Evolutionary conservation across 1,284 basidiomycete species (phyloP).

Genomic region (Agaricales sp.): DNA sequence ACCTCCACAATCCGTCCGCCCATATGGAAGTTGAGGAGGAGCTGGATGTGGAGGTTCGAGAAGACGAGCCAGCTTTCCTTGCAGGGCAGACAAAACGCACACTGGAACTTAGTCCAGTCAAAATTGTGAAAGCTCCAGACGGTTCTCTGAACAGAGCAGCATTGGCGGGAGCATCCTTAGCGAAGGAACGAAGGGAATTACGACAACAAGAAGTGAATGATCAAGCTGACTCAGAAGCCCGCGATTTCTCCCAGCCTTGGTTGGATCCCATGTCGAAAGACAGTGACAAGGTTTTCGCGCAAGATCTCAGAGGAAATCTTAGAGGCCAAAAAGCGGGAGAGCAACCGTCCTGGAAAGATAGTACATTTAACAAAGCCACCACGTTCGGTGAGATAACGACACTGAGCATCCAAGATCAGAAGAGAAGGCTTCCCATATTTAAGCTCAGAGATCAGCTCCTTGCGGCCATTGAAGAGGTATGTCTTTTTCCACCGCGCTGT

Average conservation of each 20-base stretch:
- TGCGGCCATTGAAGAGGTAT: constrained; percentile 83
- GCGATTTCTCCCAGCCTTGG: constrained; percentile 94
- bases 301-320: constrained; percentile 81
- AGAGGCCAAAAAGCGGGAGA: constrained; percentile 78
- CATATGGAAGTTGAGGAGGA: constrained; percentile 90
- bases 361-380: constrained; percentile 93
- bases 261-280: constrained; percentile 95
- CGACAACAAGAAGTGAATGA: constrained; percentile 94
- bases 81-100: constrained; percentile 94
- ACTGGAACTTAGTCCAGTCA: constrained; percentile 93
- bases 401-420: constrained; percentile 90
- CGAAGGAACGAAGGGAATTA: constrained; percentile 92
- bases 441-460: constrained; percentile 91
- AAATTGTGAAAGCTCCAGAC: constrained; percentile 92
- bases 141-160: constrained; percentile 95
- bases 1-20: constrained; percentile 68
- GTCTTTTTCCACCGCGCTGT: constrained; percentile 15
- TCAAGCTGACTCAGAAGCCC: constrained; percentile 85
- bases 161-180: constrained; percentile 83
- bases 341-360: constrained; percentile 86
- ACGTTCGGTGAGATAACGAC: constrained; percentile 90
- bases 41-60: constrained; percentile 93
- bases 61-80: constrained; percentile 95
- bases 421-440: constrained; percentile 88
- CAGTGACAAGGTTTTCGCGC: constrained; percentile 83